Evolutionary conservation across 768 basidiomycete species (phyloP).

Genomic region (Melanogaster broomeanus): DNA sequence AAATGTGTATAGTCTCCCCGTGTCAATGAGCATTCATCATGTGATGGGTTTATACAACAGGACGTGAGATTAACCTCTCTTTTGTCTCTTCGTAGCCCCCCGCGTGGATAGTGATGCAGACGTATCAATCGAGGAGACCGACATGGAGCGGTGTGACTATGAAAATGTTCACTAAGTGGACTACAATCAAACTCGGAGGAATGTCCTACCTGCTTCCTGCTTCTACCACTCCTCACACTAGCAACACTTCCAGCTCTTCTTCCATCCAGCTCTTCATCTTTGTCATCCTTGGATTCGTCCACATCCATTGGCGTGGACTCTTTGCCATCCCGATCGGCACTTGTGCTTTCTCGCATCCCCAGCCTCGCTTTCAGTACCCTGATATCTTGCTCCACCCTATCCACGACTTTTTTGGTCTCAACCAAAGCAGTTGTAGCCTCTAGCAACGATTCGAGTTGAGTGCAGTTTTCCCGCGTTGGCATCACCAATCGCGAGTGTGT

Average conservation of each 20-base stretch:
- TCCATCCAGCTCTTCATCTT: slow-evolving; percentile 43
- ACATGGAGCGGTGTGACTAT: slow-evolving; percentile 65
- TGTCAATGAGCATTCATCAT: slow-evolving; percentile 9
- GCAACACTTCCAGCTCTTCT: slow-evolving; percentile 67
- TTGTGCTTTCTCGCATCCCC: slow-evolving; percentile 50
- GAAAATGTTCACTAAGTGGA: slow-evolving; percentile 2
- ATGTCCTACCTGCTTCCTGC: slow-evolving; percentile 56
- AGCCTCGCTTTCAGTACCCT: slow-evolving; percentile 65
- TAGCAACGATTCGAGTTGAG: slow-evolving; percentile 71
- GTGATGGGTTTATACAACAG: neutral
- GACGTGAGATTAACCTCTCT: slow-evolving; percentile 41
- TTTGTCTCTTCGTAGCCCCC: slow-evolving; percentile 58
- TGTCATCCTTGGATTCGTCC: slow-evolving; percentile 42
- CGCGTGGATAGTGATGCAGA: slow-evolving; percentile 51
- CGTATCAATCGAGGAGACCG: slow-evolving; percentile 76
- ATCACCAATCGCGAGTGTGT: slow-evolving; percentile 80
- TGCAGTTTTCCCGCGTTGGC: slow-evolving; percentile 86
- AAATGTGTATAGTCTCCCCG: slow-evolving; percentile 5
- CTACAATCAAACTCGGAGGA: neutral
- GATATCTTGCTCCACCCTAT: slow-evolving; percentile 86
- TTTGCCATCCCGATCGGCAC: slow-evolving; percentile 38
- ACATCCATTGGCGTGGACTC: slow-evolving; percentile 51
- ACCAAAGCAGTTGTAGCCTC: slow-evolving; percentile 72
- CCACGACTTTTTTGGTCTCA: slow-evolving; percentile 87
- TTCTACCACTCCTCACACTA: slow-evolving; percentile 55